These are phyloP conservation scores for Russula sp. DNA, from an alignment of 768 basidiomycete species.

Conservation along the genomic window DNA sequence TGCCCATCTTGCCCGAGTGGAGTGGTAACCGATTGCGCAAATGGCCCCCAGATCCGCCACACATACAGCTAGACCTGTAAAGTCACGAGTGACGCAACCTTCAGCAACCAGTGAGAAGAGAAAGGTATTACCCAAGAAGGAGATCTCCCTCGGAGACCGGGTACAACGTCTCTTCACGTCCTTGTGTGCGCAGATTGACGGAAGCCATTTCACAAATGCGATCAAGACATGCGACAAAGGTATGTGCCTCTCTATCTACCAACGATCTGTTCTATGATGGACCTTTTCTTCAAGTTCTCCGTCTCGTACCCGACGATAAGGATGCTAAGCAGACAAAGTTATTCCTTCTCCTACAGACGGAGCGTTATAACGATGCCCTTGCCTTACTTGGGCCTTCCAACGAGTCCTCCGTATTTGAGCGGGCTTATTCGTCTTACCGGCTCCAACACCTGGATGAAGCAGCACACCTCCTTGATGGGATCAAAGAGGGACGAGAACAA, in stretches of 20 bases:
- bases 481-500: constrained; percentile 36
- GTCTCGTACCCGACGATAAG: constrained; percentile 54
- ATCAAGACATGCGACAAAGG: constrained; percentile 92
- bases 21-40: background rate
- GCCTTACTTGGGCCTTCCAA: constrained; percentile 41
- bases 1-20: too few species aligned
- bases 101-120: constrained; percentile 9
- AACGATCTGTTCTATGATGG: background rate
- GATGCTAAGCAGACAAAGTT: constrained; percentile 78
- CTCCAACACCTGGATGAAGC: constrained; percentile 73
- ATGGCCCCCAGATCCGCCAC: constrained; percentile 16
- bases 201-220: constrained; percentile 79
- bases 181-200: constrained; percentile 82
- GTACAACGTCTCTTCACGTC: constrained; percentile 65
- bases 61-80: background rate
- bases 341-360: constrained; percentile 83
- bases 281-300: constrained; percentile 47
- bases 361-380: constrained; percentile 69
- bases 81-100: constrained; percentile 1
- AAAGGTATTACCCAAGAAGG: constrained; percentile 28
- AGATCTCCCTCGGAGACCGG: constrained; percentile 29
- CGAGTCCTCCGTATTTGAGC: constrained; percentile 45
- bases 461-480: constrained; percentile 38
- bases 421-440: constrained; percentile 79
- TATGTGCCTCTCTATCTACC: constrained; percentile 32